These are phyloP conservation scores for Acacia crassicarpa DNA, from an alignment of 306 rosid genomes.

Conservation along the genomic window DNA sequence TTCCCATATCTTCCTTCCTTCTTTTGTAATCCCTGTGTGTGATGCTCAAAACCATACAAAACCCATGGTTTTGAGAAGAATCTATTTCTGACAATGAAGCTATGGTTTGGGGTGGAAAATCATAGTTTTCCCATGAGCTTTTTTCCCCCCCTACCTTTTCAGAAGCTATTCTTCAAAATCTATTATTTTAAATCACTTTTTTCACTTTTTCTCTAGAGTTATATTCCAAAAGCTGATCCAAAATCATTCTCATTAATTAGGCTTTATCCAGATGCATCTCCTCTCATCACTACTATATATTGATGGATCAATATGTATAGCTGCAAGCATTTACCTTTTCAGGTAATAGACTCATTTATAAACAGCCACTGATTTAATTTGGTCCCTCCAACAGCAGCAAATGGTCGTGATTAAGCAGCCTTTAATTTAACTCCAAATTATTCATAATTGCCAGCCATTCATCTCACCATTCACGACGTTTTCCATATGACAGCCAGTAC, in stretches of 20 bases:
- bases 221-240: too few species aligned
- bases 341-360: not conserved
- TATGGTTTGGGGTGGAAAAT: too few species aligned
- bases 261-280: not conserved
- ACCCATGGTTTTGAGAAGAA: too few species aligned
- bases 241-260: not conserved
- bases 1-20: not conserved
- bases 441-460: conserved; percentile 24
- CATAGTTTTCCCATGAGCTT: too few species aligned
- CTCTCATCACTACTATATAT: not conserved
- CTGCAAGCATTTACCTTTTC: conserved; percentile 13
- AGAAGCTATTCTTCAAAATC: too few species aligned
- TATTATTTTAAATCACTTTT: too few species aligned
- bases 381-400: conserved; percentile 41
- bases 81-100: too few species aligned
- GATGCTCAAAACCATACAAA: too few species aligned
- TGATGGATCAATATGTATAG: not conserved
- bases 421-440: not conserved
- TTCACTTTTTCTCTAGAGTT: too few species aligned
- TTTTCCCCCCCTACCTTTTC: too few species aligned
- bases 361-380: conserved; percentile 23
- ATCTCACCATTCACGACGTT: conserved; percentile 16
- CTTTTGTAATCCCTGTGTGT: too few species aligned
- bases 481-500: not conserved
- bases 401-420: not conserved